phyloP scores from a whole-genome alignment of 768 basidiomycete genomes.

The Phlegmacium glaucopus region DNA sequence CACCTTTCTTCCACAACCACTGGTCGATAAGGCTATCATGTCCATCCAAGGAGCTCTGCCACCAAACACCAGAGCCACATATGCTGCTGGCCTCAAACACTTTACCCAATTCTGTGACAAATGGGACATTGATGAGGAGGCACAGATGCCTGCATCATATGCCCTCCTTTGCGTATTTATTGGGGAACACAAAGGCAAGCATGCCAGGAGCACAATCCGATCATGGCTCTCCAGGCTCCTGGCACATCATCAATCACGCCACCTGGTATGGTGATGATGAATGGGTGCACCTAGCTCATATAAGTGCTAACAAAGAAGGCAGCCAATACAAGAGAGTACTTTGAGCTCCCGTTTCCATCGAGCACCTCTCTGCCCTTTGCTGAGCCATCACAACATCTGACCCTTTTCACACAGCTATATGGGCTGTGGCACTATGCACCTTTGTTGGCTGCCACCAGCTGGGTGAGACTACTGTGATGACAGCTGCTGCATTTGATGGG shows the following conservation, averaged over 20 bases:
- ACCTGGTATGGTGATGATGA: constrained; percentile 23
- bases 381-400: constrained; percentile 16
- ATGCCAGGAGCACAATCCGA: constrained; percentile 10
- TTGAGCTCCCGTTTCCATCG: constrained; percentile 26
- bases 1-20: constrained; percentile 4
- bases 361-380: constrained; percentile 21
- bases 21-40: neutral
- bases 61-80: constrained; percentile 16
- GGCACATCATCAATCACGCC: constrained; percentile 29
- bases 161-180: constrained; percentile 24
- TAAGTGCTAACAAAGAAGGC: constrained; percentile 11
- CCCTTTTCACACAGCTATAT: constrained; percentile 28
- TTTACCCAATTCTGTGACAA: constrained; percentile 37
- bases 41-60: constrained; percentile 12
- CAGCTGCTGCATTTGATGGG: neutral
- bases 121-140: constrained; percentile 18
- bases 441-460: constrained; percentile 26
- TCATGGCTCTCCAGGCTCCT: constrained; percentile 29
- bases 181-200: neutral
- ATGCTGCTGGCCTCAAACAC: constrained; percentile 27
- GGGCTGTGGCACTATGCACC: constrained; percentile 24
- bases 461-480: neutral
- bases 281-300: constrained; percentile 9
- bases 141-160: constrained; percentile 26
- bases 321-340: constrained; percentile 3